Base-by-base conservation (phyloP, 179 eudicot genomes). In the Carnegiea gigantea region DNA sequence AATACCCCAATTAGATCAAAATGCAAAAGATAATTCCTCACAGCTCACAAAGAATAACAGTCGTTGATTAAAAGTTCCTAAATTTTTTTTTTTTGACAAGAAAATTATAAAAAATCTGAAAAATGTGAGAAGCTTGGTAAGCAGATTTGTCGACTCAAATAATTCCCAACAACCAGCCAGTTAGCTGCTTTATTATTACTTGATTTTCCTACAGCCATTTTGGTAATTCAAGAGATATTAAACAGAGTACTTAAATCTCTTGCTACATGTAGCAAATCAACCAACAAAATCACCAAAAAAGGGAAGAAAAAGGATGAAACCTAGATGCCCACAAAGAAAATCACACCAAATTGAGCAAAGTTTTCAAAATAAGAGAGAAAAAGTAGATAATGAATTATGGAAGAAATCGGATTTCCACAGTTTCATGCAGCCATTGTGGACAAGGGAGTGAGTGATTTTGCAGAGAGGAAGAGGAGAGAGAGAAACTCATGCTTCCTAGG, bases 71-170 rank as follows among this genome's bases (percentile, higher is more conserved):
- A n/a, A n/a, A n/a, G n/a, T n/a, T n/a, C n/a, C n/a, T n/a, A n/a
- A n/a, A n/a, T n/a, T n/a, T n/a, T n/a, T n/a, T n/a, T n/a, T n/a
- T n/a, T n/a, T n/a, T n/a, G n/a, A n/a, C n/a, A n/a, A n/a, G n/a
- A n/a, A 46, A 46, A 46, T 10, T 46, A 11, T 51, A 5, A 54
- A 18, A 54, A 18, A 54, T 54, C 6, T 54, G 20, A 21, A 48
- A 80, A 84, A 84, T 89, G 85, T 87, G 40, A 84, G 91, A 89
- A 89, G 85, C 88, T 89, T 85, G 90, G 91, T 89, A 89, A 89
- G 91, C 90, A 87, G 88, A 79, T 68, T 70, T 74, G 89, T 83
- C 78, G 87, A 87, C 59, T 49, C 70, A 76, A 46, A 79, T 1
- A 71, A 73, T 12, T 70, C 78, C 72, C 88, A 86, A 87, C 91